These are phyloP conservation scores for Thymus mandschuricus DNA, from an alignment of 257 asterid species.

Conservation along the genomic window DNA sequence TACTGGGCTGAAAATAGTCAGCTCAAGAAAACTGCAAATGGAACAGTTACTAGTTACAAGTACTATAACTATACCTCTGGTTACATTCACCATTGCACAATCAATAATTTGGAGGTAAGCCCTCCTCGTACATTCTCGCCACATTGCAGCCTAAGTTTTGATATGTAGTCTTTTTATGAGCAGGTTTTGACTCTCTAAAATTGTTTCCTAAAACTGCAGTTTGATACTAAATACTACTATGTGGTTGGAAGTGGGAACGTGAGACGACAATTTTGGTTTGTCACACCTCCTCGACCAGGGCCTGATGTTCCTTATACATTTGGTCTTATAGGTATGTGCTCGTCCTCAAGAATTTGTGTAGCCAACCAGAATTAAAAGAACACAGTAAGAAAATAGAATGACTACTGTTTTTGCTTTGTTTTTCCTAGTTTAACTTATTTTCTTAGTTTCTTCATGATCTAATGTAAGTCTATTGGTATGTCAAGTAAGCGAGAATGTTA, in stretches of 20 bases:
- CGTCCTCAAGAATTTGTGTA: slow-evolving; percentile 3
- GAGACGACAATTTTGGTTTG: slow-evolving; percentile 68
- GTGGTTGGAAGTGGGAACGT: slow-evolving; percentile 63
- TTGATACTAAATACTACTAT: slow-evolving; percentile 77
- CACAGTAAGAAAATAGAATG: background rate
- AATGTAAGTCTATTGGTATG: background rate
- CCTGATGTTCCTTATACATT: slow-evolving; percentile 90
- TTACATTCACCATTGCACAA: slow-evolving; percentile 72
- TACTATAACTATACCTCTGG: slow-evolving; percentile 81
- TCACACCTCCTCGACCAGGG: slow-evolving; percentile 78
- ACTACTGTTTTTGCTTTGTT: background rate
- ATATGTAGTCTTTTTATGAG: background rate
- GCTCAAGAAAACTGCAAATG: slow-evolving; percentile 43
- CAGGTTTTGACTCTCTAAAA: slow-evolving; percentile 16
- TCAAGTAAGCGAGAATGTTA: background rate
- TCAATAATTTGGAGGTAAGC: slow-evolving; percentile 56
- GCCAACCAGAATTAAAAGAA: background rate
- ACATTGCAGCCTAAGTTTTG: background rate
- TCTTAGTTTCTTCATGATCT: background rate
- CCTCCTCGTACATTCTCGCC: background rate
- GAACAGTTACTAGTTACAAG: slow-evolving; percentile 50
- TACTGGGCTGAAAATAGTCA: slow-evolving; percentile 65
- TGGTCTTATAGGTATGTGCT: slow-evolving; percentile 77
- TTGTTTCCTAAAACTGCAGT: slow-evolving; percentile 39
- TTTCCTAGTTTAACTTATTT: background rate